Conservation (phyloP, 352 stramenopile genomes). For the Blastocystis sp. region DNA sequence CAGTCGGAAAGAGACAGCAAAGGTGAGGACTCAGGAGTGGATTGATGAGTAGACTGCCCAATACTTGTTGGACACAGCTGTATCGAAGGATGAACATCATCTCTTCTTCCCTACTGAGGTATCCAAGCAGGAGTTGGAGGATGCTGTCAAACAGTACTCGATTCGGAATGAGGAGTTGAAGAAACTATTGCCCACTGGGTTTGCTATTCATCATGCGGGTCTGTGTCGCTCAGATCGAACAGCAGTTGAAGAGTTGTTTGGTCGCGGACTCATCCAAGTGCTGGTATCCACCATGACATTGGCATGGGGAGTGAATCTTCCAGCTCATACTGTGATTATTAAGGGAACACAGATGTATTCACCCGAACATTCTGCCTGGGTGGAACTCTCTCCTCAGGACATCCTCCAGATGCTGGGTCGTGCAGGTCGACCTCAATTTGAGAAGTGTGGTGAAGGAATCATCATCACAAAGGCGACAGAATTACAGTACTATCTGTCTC, state of each 20-base stretch:
- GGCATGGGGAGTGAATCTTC: slow-evolving; percentile 99
- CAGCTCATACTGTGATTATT: slow-evolving; percentile 98
- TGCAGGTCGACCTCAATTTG: slow-evolving; percentile 95
- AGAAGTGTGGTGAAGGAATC: slow-evolving; percentile 94
- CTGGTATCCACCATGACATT: slow-evolving; percentile 96
- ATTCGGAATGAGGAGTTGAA: slow-evolving; percentile 94
- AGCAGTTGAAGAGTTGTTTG: slow-evolving; percentile 97
- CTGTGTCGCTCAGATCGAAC: slow-evolving; percentile 93
- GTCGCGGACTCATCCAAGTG: slow-evolving; percentile 90
- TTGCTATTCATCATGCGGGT: slow-evolving; percentile 98
- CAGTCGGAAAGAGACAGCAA: slow-evolving; percentile 88
- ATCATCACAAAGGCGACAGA: slow-evolving; percentile 98
- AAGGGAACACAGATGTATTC: slow-evolving; percentile 99
- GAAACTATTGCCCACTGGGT: slow-evolving; percentile 94
- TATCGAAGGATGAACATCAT: slow-evolving; percentile 68
- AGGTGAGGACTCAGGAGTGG: slow-evolving; percentile 88
- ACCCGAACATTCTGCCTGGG: slow-evolving; percentile 92
- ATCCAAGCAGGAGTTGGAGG: slow-evolving; percentile 86
- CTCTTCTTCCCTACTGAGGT: slow-evolving; percentile 80
- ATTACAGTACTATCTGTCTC: slow-evolving; percentile 97
- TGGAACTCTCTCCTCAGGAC: slow-evolving; percentile 94
- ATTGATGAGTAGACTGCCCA: slow-evolving; percentile 91
- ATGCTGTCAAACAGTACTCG: slow-evolving; percentile 73
- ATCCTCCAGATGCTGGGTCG: slow-evolving; percentile 98
- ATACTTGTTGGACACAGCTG: slow-evolving; percentile 79